phyloP scores from a whole-genome alignment of 306 rosid species.

The Sicyos baderoa region DNA sequence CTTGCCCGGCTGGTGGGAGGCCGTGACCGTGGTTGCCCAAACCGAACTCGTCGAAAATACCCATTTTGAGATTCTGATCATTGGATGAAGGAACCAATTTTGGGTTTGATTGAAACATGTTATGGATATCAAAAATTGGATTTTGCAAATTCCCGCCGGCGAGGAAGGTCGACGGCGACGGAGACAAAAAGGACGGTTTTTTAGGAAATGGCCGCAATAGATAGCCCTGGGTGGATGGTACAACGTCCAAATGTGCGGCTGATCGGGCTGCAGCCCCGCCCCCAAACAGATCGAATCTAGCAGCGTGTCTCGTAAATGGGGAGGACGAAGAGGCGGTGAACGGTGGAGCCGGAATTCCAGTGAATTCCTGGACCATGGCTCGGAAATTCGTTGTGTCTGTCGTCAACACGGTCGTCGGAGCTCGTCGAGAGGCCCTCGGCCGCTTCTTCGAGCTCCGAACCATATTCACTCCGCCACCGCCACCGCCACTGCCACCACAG shows the following conservation, averaged over 20 bases:
- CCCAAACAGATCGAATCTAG: constrained; percentile 56
- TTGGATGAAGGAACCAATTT: constrained; percentile 22
- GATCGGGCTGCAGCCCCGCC: background rate
- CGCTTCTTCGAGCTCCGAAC: constrained; percentile 70
- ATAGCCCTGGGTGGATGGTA: constrained; percentile 28
- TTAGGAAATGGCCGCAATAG: constrained; percentile 76
- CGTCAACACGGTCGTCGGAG: constrained; percentile 85
- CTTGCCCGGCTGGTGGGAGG: constrained; percentile 18
- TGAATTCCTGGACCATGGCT: constrained; percentile 99
- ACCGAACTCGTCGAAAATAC: constrained; percentile 47
- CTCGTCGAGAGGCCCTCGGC: constrained; percentile 87
- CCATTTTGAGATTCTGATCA: constrained; percentile 33
- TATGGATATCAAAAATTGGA: constrained; percentile 40
- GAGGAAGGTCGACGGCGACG: constrained; percentile 19
- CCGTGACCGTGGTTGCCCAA: constrained; percentile 29
- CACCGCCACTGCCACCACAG: background rate
- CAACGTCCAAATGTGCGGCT: background rate
- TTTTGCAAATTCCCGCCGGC: constrained; percentile 27
- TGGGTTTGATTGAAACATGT: constrained; percentile 24
- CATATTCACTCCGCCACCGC: too few species aligned
- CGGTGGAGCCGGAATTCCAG: constrained; percentile 93
- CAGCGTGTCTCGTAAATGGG: constrained; percentile 42
- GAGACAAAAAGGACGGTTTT: constrained; percentile 31
- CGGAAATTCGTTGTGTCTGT: constrained; percentile 90
- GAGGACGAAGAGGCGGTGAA: constrained; percentile 42